Conservation (phyloP, 2,329 filamentous ascomycete species). For the Colletotrichum tropicale region DNA sequence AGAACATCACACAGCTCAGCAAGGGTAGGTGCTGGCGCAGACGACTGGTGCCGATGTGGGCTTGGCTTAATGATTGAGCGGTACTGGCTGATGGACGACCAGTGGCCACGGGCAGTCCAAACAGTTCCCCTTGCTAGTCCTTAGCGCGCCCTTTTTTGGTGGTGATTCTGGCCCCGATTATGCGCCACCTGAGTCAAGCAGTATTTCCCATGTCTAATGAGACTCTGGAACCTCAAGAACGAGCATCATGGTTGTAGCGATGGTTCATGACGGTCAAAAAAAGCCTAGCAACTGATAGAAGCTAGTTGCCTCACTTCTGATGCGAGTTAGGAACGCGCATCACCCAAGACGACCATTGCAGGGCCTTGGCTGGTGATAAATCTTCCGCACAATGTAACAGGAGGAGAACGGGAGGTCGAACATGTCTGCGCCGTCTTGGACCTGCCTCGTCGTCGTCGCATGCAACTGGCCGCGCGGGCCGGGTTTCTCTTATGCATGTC, state of each 20-base stretch:
- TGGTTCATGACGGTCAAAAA: neutral
- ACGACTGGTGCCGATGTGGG: neutral
- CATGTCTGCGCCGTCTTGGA: neutral
- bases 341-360: neutral
- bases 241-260: neutral
- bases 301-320: neutral
- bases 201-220: neutral
- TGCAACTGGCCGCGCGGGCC: neutral
- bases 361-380: neutral
- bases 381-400: neutral
- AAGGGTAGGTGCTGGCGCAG: neutral
- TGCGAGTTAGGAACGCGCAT: neutral
- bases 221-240: neutral
- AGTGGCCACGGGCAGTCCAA: neutral
- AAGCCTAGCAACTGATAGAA: neutral
- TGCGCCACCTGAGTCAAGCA: slow-evolving; percentile 6
- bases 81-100: neutral
- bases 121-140: neutral
- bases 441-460: neutral
- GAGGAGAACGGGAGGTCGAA: neutral
- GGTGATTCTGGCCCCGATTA: neutral
- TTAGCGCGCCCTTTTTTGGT: neutral
- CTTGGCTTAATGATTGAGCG: neutral
- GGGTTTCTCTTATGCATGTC: neutral
- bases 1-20: neutral